phyloP scores from a whole-genome alignment of 2,329 filamentous ascomycete species.

The Sporothrix curviconia region DNA sequence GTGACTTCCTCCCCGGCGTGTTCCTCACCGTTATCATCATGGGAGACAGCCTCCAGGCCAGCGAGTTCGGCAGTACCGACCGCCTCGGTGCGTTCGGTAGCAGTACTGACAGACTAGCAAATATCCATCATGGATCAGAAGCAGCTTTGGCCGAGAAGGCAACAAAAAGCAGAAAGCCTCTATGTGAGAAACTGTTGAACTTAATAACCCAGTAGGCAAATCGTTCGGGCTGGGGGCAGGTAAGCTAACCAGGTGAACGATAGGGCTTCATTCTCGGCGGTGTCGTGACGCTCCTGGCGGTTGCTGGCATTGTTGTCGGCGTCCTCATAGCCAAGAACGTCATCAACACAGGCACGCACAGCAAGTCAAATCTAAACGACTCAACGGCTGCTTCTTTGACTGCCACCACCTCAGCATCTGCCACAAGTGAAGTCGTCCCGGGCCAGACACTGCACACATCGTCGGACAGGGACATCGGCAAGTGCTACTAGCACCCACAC shows the following conservation, averaged over 20 bases:
- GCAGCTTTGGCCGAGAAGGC: background rate
- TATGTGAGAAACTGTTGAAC: background rate
- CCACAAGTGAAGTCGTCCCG: background rate
- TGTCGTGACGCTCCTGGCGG: background rate
- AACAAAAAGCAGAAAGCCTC: background rate
- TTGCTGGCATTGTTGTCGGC: conserved; percentile 7
- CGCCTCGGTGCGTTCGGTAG: conserved; percentile 3
- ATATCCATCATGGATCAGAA: background rate
- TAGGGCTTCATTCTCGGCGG: background rate
- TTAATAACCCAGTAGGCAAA: too few species aligned
- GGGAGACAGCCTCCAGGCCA: background rate
- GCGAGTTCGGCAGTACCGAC: conserved; percentile 5
- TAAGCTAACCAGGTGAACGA: background rate
- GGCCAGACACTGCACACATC: too few species aligned
- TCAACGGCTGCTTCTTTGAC: background rate
- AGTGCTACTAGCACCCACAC: background rate
- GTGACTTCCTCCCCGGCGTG: background rate
- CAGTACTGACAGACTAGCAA: conserved; percentile 7
- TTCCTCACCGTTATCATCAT: too few species aligned
- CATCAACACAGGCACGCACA: background rate
- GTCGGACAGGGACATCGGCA: background rate
- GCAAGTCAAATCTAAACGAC: background rate
- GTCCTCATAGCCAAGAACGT: conserved; percentile 8
- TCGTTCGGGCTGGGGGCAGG: too few species aligned
- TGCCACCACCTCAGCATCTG: background rate